phyloP scores from a whole-genome alignment of 306 rosid species.

The cucumber (Cucumis sativus) region Cucumber_9930_V3 NC_026660.2:2569501-2570000 shows the following conservation, averaged over 20 bases:
- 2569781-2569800: background rate
- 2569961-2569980: constrained; percentile 21
- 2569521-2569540: background rate
- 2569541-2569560: background rate
- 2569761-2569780: background rate
- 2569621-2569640: background rate
- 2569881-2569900: constrained; percentile 25
- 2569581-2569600: background rate
- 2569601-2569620: background rate
- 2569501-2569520: background rate
- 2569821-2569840: background rate
- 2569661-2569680: background rate
- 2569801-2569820: too few relatives aligned
- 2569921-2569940: constrained; percentile 78
- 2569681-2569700: background rate
- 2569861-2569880: constrained; percentile 34
- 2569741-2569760: background rate
- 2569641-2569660: background rate
- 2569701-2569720: background rate
- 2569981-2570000: background rate
- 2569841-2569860: background rate
- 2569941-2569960: constrained; percentile 80
- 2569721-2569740: background rate
- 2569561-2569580: background rate
- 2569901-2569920: constrained; percentile 80